Evolutionary conservation across 768 basidiomycete genomes (phyloP), one percentile per base, ranked within the genome.

Genomic region (Tricholoma sp.): DNA sequence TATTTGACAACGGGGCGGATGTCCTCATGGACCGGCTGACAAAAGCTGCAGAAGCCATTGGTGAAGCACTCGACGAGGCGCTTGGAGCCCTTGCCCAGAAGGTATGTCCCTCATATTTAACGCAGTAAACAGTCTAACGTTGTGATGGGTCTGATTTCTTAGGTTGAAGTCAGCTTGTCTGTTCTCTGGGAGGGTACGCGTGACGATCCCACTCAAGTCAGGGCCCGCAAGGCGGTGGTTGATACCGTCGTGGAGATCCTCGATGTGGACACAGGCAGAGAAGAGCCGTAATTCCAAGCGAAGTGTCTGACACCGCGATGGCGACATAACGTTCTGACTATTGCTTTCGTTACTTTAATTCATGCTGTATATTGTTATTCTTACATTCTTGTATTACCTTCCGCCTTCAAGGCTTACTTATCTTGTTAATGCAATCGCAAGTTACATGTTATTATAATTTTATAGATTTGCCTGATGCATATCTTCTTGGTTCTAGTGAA

Each of bases 161-260:
- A 80, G 77, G 66, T 81, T 47, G 80, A 81, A 68, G 81, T 84
- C 60, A 82, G 75, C 61, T 60, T 86, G 56, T 74, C 83, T 8
- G 78, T 84, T 6, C 75, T 86, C 7, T 85, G 84, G 83, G 83
- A 84, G 65, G 79, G 74, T 19, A 65, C 72, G 2, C 72, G 71
- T 31, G 81, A 83, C 59, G 76, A 77, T 66, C 78, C 79, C 9
- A 65, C 66, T 29, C 81, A 83, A 64, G 66, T 72, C 43, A 68
- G 58, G 52, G 70, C 71, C 4, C 74, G 81, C 32, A 59, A 65
- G n/a, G 68, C 72, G 21, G 69, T 79, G 14, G 67, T 81, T 51
- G 67, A 72, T 18, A 63, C 71, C 5, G 72, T 79, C 22, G 58
- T 66, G 5, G 65, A 68, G 19, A 69, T 84, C 39, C 68, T 77